Base-by-base conservation (phyloP, 2,329 filamentous ascomycete genomes). In the Fusarium sp. region DNA sequence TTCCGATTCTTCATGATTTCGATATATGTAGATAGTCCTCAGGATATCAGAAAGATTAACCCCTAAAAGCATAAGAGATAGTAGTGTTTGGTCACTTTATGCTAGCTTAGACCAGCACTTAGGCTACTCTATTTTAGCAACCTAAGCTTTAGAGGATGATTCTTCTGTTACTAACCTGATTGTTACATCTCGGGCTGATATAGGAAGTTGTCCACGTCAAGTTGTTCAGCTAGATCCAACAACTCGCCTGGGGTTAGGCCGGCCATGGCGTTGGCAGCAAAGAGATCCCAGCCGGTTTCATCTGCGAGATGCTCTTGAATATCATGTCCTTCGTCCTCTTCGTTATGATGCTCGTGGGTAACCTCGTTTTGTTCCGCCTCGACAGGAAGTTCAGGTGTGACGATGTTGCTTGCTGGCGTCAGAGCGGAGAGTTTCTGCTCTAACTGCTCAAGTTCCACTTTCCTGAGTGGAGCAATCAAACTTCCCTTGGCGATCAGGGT, bases 401-500 rank as follows among this genome's bases (percentile, higher is more conserved):
- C 31, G 1, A 56, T 30, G 2, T 64, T 69, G 13, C 59, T 62
- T 2, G 68, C 43, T 14, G 79, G 78, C 2, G 78, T 81, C 5
- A 80, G 63, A 5, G 76, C 78, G 25, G 77, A 76, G 44, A 80
- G 61, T 23, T 78, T 79, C 6, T 78, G 76, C 41, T 81, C 79
- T 6, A 81, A 65, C 42, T 80, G 79, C n/a, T 71, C 73, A 2
- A 82, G 73, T 18, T 82, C 80, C 2, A 77, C 74, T 37, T 77
- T 79, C 4, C 80, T 73, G 0, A 82, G 58, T 1, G 79, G 80
- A 5, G 80, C 80, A 1, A 80, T 77, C 1, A 80, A 55, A 50
- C 79, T 82, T 0, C 80, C 80, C 26, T 80, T 81, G 1, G 74
- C 55, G 8, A 81, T 79, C 21, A 82, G 71, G 13, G 77, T 80